Percentiles rank a stretch among this genome's conserved stretches.
Evolutionary conservation across 192 early-diverging fungal species (phyloP).

Genomic region (Diversispora epigaea): DNA sequence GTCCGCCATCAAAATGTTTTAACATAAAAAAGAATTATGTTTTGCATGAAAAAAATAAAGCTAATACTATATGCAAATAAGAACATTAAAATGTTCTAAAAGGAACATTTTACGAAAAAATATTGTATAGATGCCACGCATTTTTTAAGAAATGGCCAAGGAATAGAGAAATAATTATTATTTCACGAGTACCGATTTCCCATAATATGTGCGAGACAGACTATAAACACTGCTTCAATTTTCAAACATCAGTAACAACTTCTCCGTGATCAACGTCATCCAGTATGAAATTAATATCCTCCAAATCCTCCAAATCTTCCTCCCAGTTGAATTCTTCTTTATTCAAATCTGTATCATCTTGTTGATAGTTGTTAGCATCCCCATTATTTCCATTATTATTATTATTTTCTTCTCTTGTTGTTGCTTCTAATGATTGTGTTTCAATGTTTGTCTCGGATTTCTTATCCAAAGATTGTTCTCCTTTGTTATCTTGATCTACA

Average conservation of each 20-base stretch:
- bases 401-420: neutral
- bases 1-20: too few species aligned
- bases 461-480: neutral
- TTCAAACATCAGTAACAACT: slow-evolving; percentile 7
- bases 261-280: slow-evolving; percentile 4
- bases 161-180: too few species aligned
- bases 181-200: too few species aligned
- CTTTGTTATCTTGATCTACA: neutral
- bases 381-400: neutral
- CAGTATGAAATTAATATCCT: neutral
- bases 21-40: too few species aligned
- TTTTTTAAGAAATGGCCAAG: too few species aligned
- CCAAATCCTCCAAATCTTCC: neutral
- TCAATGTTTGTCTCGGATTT: neutral
- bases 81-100: too few species aligned
- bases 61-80: too few species aligned
- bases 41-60: too few species aligned
- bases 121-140: too few species aligned
- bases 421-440: neutral
- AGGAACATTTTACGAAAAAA: too few species aligned
- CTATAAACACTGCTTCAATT: neutral
- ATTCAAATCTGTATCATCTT: neutral
- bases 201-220: too few species aligned
- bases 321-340: slow-evolving; percentile 12
- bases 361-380: neutral